Conservation (phyloP, 805 yeast species). For the Candida taoyuanica region DNA sequence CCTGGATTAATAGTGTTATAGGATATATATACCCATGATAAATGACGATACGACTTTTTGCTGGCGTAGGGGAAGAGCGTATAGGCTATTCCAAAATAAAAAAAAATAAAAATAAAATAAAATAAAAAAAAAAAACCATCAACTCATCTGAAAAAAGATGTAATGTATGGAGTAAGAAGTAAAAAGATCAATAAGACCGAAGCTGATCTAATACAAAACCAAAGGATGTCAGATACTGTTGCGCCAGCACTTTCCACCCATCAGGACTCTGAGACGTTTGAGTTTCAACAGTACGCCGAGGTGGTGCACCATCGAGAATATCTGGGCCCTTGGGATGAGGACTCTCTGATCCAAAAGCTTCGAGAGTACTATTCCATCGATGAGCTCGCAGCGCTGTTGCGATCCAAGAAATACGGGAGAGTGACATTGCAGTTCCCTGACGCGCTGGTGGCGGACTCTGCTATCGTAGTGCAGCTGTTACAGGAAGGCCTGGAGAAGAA, state of each 20-base stretch:
- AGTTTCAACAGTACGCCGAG: conserved; percentile 39
- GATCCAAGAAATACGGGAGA: conserved; percentile 36
- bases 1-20: too few relatives aligned
- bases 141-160: too few relatives aligned
- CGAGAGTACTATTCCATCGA: conserved; percentile 51
- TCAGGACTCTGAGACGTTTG: conserved; percentile 57
- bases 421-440: conserved; percentile 94
- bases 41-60: too few relatives aligned
- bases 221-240: conserved; percentile 22
- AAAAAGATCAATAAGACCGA: too few relatives aligned
- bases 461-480: conserved; percentile 55
- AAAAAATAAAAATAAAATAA: too few relatives aligned
- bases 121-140: too few relatives aligned
- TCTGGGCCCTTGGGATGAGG: conserved; percentile 25
- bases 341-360: conserved; percentile 28
- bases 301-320: conserved; percentile 26
- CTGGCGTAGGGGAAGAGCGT: too few relatives aligned
- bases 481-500: conserved; percentile 30
- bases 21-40: too few relatives aligned
- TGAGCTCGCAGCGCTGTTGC: too few relatives aligned
- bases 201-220: neutral
- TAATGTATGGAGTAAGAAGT: too few relatives aligned
- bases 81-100: too few relatives aligned
- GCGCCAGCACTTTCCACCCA: conserved; percentile 76
- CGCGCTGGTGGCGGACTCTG: conserved; percentile 67